Evolutionary conservation across 176 grass and related monocot genomes (phyloP).

Genomic region (Juncus inflexus): DNA sequence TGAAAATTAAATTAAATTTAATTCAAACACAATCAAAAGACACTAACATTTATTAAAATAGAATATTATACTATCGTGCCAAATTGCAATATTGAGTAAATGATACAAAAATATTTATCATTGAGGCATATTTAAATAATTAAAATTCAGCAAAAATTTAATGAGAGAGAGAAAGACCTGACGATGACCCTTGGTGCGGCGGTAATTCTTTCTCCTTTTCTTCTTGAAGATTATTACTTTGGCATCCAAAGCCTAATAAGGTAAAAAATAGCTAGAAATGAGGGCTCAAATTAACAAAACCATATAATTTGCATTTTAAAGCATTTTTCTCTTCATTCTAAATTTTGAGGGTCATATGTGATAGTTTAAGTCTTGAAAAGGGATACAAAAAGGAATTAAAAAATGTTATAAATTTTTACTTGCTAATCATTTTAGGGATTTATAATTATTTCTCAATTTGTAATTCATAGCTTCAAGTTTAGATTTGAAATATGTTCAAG

Average conservation of each 20-base stretch:
- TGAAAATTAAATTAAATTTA: slow-evolving; percentile 32
- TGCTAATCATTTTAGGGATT: no score
- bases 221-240: slow-evolving; percentile 99
- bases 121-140: no score
- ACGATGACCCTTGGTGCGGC: slow-evolving; percentile 91
- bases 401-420: no score
- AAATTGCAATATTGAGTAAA: no score
- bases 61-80: no score
- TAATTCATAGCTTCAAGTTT: no score
- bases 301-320: neutral
- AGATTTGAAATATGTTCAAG: no score
- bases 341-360: neutral
- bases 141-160: neutral
- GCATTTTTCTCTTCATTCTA: slow-evolving; percentile 12
- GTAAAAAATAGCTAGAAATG: slow-evolving; percentile 1
- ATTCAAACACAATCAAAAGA: slow-evolving; percentile 25
- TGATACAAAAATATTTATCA: no score
- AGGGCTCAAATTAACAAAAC: slow-evolving; percentile 10
- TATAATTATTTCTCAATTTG: no score
- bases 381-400: no score
- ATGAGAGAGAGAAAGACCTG: slow-evolving; percentile 29
- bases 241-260: slow-evolving; percentile 71
- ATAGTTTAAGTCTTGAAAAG: no score
- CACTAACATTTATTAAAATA: no score
- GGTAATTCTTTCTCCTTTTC: slow-evolving; percentile 96